Conservation (phyloP, 2,329 filamentous ascomycete species). For the Diaporthe sp. region DNA sequence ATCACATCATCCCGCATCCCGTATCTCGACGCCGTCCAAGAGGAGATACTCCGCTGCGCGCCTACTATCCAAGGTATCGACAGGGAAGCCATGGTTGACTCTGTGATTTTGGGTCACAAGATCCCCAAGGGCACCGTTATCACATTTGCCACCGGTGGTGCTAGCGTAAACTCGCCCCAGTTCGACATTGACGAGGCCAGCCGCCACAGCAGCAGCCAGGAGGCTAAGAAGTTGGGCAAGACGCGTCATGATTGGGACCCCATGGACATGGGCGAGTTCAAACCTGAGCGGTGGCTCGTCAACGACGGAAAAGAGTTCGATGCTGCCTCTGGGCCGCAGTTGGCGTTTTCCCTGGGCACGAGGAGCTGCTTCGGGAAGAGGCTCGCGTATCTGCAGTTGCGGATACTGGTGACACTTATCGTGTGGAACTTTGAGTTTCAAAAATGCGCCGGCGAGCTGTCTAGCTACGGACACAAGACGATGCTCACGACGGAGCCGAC, state of each 20-base stretch:
- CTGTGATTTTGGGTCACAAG: conserved; percentile 52
- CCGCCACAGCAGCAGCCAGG: not conserved
- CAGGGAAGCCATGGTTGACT: conserved; percentile 53
- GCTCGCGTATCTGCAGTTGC: conserved; percentile 46
- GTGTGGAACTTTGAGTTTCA: conserved; percentile 46
- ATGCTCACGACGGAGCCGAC: not conserved
- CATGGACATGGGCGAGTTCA: not conserved
- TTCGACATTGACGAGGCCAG: not conserved
- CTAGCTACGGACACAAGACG: not conserved
- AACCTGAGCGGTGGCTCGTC: not conserved
- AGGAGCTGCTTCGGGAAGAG: conserved; percentile 46
- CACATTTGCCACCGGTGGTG: conserved; percentile 53
- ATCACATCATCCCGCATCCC: conserved; percentile 54
- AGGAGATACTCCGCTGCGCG: conserved; percentile 59
- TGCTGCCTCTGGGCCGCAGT: conserved; percentile 41
- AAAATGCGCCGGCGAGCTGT: conserved; percentile 42
- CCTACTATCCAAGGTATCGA: conserved; percentile 59
- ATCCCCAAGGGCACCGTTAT: conserved; percentile 57
- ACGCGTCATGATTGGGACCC: not conserved
- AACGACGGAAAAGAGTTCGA: conserved; percentile 39
- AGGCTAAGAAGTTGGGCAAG: not conserved
- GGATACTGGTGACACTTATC: conserved; percentile 41
- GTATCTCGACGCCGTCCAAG: conserved; percentile 58
- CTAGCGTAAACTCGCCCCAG: fast-evolving
- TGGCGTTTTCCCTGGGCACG: conserved; percentile 43